Evolutionary conservation across 2,329 filamentous ascomycete species (phyloP).

Genomic region (Neofusicoccum parvum): DNA sequence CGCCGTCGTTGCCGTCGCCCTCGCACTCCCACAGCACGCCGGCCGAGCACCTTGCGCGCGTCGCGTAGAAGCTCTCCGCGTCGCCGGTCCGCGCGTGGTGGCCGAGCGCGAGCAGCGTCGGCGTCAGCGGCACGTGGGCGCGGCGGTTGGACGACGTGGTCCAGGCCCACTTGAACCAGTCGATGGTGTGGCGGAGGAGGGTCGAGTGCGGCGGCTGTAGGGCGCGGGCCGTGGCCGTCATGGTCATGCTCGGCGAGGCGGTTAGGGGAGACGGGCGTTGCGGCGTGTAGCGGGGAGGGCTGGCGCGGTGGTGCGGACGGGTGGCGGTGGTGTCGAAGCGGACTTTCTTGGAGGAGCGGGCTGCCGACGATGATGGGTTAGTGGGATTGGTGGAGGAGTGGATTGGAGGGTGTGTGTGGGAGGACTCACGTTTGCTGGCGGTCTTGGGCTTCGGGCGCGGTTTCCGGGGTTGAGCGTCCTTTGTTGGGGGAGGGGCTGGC

Average conservation of each 20-base stretch:
- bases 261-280: too few species aligned
- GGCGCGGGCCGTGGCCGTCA: not conserved
- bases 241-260: not conserved
- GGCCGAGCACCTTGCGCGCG: not conserved
- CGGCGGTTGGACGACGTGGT: not conserved
- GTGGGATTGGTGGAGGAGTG: not conserved
- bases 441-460: not conserved
- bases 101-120: not conserved
- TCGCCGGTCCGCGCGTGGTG: not conserved
- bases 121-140: not conserved
- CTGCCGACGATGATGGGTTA: not conserved
- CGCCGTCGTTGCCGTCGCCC: too few species aligned
- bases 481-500: not conserved
- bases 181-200: not conserved
- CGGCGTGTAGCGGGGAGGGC: not conserved
- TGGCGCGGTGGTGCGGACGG: not conserved
- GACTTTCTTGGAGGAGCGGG: constrained; percentile 3
- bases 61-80: not conserved
- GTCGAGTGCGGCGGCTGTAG: not conserved
- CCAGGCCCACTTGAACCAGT: constrained; percentile 17
- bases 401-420: not conserved
- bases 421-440: not conserved
- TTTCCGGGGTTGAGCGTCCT: not conserved
- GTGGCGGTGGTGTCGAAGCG: not conserved
- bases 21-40: not conserved